Percentiles rank a stretch among this genome's conserved stretches.
These are phyloP conservation scores for Leccinum broughii DNA, from an alignment of 768 basidiomycete genomes.

Conservation along the genomic window DNA sequence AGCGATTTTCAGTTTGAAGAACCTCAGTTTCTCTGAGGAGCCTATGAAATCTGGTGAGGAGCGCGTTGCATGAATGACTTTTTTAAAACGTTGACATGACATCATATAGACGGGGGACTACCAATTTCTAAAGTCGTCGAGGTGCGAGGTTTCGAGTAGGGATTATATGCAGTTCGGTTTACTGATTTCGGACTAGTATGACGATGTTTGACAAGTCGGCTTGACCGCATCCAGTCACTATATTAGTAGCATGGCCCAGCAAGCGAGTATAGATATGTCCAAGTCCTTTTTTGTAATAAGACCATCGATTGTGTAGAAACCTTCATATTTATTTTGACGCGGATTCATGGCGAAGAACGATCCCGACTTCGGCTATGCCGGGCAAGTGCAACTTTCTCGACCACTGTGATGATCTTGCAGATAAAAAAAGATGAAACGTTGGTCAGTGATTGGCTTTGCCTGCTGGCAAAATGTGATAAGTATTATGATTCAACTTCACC, in stretches of 20 bases:
- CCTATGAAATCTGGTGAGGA: constrained; percentile 17
- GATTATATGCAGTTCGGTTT: not conserved
- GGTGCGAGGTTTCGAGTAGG: constrained; percentile 11
- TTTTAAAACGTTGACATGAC: not conserved
- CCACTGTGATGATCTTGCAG: too few relatives aligned
- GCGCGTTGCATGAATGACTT: not conserved
- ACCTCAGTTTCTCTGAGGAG: constrained; percentile 25
- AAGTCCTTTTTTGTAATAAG: not conserved
- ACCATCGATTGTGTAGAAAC: not conserved
- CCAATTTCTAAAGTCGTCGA: constrained; percentile 21
- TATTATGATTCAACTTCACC: too few relatives aligned
- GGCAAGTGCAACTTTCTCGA: too few relatives aligned
- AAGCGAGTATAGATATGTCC: constrained; percentile 5
- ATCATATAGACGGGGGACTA: constrained; percentile 11
- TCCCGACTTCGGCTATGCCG: too few relatives aligned
- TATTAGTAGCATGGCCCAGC: not conserved
- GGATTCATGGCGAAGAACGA: too few relatives aligned
- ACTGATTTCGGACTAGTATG: constrained; percentile 9
- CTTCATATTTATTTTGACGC: too few relatives aligned
- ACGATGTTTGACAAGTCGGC: constrained; percentile 27
- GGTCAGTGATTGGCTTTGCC: too few relatives aligned
- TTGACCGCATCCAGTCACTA: not conserved
- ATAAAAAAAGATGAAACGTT: too few relatives aligned
- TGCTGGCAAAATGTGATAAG: too few relatives aligned
- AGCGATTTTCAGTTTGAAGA: constrained; percentile 45